Conservation (phyloP, 805 yeast genomes). For the Kodamaea sagamina region DNA sequence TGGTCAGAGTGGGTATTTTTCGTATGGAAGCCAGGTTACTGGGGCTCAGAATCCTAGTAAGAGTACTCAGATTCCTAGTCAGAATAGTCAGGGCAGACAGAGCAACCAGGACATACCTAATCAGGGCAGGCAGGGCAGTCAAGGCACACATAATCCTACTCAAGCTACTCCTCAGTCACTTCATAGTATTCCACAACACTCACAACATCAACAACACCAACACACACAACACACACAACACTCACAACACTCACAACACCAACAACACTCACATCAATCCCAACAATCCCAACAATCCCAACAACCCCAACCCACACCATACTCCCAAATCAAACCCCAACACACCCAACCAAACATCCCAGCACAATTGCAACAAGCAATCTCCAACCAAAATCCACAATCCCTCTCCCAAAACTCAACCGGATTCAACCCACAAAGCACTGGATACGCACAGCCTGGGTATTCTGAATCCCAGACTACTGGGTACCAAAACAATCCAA, state of each 20-base stretch:
- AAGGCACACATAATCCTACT: neutral
- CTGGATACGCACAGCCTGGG: neutral
- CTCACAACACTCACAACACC: slow-evolving; percentile 1
- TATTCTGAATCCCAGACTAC: neutral
- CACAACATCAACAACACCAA: too few relatives aligned
- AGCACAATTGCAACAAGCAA: slow-evolving; percentile 2
- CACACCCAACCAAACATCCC: slow-evolving; percentile 1
- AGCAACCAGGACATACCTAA: neutral
- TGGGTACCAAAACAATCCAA: slow-evolving; percentile 9
- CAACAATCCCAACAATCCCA: neutral
- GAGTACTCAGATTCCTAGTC: too few relatives aligned
- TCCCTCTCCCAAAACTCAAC: neutral
- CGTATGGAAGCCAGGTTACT: too few relatives aligned
- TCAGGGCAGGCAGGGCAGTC: neutral
- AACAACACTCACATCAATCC: slow-evolving; percentile 4
- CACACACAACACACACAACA: neutral
- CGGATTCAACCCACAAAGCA: neutral
- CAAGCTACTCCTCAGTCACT: neutral
- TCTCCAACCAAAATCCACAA: neutral
- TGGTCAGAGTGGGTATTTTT: neutral
- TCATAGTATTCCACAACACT: neutral
- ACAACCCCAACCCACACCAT: neutral
- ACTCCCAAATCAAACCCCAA: neutral
- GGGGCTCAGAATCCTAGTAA: too few relatives aligned
- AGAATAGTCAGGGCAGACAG: neutral